A percentile compares a stretch with the other conserved stretches of the same genome.
Evolutionary conservation across 352 stramenopile species (phyloP).

Genomic region (Elongisporangium anandrum): DNA sequence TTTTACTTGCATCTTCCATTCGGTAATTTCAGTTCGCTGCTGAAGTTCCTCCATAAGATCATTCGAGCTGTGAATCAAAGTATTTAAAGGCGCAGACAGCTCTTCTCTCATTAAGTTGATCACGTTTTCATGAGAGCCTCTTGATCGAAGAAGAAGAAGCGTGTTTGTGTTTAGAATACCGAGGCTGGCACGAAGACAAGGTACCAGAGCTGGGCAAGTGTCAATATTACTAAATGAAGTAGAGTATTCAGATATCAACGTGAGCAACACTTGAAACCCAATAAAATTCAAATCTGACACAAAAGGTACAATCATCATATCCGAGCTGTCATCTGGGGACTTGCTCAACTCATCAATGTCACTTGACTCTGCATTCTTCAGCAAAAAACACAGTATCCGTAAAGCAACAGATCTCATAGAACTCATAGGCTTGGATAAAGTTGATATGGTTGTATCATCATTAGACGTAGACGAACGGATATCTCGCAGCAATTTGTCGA

Average conservation of each 20-base stretch:
- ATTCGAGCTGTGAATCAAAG: conserved; percentile 24
- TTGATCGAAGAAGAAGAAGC: conserved; percentile 19
- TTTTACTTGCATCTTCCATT: conserved; percentile 15
- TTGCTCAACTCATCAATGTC: conserved; percentile 8
- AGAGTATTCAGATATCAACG: conserved; percentile 26
- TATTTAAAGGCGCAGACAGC: conserved; percentile 26
- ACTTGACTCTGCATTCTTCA: conserved; percentile 31
- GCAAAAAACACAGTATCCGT: conserved; percentile 32
- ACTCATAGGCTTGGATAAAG: background rate
- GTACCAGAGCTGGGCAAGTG: conserved; percentile 12
- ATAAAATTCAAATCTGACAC: conserved; percentile 28
- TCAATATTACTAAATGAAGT: conserved; percentile 20
- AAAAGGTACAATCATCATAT: conserved; percentile 24
- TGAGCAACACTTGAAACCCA: conserved; percentile 30
- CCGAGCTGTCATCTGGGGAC: background rate
- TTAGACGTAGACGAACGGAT: background rate
- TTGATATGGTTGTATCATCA: background rate
- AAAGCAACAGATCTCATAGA: conserved; percentile 13
- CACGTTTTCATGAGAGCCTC: conserved; percentile 7
- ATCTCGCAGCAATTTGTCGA: conserved; percentile 2
- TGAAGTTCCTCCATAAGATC: background rate
- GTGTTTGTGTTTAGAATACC: conserved; percentile 40
- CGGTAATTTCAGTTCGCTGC: background rate
- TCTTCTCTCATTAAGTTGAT: conserved; percentile 16
- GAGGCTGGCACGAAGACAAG: conserved; percentile 38